Conservation (phyloP, 2,329 filamentous ascomycete species). For the Exophiala sp. region DNA sequence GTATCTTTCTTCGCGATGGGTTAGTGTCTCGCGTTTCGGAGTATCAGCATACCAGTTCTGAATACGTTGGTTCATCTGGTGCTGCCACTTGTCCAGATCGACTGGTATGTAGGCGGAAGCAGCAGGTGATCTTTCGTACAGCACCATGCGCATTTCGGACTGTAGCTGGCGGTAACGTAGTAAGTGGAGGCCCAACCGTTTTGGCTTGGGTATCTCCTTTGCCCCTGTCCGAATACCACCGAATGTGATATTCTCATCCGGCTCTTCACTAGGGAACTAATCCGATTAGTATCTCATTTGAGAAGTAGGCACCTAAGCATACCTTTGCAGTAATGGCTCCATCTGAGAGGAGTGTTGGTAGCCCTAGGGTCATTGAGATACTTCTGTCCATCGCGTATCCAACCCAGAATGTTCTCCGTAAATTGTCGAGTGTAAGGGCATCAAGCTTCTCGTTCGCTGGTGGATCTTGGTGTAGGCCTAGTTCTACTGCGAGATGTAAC, state of each 20-base stretch:
- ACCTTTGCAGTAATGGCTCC: constrained; percentile 14
- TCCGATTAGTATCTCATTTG: neutral
- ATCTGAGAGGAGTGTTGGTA: constrained; percentile 12
- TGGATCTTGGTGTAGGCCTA: constrained; percentile 13
- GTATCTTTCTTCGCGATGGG: constrained; percentile 6
- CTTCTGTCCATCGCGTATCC: constrained; percentile 17
- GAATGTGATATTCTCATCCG: constrained; percentile 8
- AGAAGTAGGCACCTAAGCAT: neutral
- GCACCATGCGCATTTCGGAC: constrained; percentile 14
- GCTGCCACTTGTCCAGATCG: constrained; percentile 9
- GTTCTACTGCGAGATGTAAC: constrained; percentile 12
- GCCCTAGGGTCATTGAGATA: constrained; percentile 5
- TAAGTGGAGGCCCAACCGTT: constrained; percentile 7
- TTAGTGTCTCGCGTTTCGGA: neutral
- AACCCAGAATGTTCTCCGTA: constrained; percentile 14
- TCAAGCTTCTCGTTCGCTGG: neutral
- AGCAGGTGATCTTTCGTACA: constrained; percentile 6
- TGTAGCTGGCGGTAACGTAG: constrained; percentile 14
- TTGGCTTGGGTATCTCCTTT: neutral
- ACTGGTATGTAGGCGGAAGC: neutral
- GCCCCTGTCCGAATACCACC: constrained; percentile 1
- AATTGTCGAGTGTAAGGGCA: constrained; percentile 4
- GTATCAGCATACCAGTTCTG: constrained; percentile 12
- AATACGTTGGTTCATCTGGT: constrained; percentile 4
- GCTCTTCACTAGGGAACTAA: constrained; percentile 7